Evolutionary conservation across 2,329 filamentous ascomycete genomes (phyloP).

Genomic region (Mycosphaerelloides madeirae): DNA sequence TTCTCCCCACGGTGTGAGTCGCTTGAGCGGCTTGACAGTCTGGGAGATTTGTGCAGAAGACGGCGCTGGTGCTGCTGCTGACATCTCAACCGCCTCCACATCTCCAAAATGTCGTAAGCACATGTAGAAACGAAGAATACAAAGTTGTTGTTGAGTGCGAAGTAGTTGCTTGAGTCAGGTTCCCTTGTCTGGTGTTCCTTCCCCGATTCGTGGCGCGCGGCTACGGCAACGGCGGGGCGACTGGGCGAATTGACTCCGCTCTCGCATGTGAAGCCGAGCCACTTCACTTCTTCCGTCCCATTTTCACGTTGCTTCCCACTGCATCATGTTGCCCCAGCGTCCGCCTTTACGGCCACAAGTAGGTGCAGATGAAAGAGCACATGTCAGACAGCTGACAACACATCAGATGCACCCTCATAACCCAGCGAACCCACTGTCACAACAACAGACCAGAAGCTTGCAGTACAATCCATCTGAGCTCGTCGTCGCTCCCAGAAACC

Average conservation of each 20-base stretch:
- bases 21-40: background rate
- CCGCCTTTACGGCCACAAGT: constrained; percentile 17
- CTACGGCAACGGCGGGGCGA: no score
- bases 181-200: no score
- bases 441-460: constrained; percentile 31
- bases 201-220: no score
- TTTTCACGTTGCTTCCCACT: background rate
- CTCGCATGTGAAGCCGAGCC: no score
- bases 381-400: background rate
- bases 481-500: constrained; percentile 33
- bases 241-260: no score
- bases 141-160: no score
- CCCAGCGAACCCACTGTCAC: constrained; percentile 16
- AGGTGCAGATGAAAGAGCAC: background rate
- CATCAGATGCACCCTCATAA: constrained; percentile 12
- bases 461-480: background rate
- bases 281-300: no score
- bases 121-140: no score
- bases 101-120: background rate
- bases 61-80: constrained; percentile 17
- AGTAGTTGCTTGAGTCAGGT: no score
- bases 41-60: constrained; percentile 9
- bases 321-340: constrained; percentile 13
- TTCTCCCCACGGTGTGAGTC: no score
- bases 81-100: constrained; percentile 3